phyloP scores from a whole-genome alignment of 345 rosid genomes.

The Cochlearia excelsa region DNA sequence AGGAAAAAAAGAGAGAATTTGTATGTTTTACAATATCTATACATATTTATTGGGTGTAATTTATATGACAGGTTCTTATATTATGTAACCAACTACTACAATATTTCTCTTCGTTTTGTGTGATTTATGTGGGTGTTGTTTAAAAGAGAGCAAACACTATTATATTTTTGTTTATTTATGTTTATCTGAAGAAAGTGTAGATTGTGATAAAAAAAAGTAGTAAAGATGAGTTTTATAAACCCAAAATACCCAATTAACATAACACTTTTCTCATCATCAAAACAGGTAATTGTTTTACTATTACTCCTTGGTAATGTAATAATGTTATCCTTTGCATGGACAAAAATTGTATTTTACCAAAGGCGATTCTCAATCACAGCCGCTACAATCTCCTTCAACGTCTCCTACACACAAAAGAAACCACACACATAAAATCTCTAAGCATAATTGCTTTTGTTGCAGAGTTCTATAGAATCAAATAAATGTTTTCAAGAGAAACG shows the following conservation, averaged over 20 bases:
- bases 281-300: no score
- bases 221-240: no score
- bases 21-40: no score
- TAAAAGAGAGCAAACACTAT: no score
- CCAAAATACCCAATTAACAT: no score
- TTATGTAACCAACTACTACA: neutral
- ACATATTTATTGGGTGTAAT: conserved; percentile 29
- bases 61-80: conserved; percentile 25
- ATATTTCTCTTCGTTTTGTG: conserved; percentile 12
- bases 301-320: no score
- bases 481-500: conserved; percentile 13
- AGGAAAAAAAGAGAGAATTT: no score
- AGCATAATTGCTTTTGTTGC: conserved; percentile 29
- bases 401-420: conserved; percentile 42
- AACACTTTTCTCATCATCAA: no score
- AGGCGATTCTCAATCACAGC: conserved; percentile 63
- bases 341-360: conserved; percentile 40
- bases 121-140: no score
- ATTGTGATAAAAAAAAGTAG: no score
- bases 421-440: neutral
- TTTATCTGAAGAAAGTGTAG: no score
- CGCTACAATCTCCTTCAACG: conserved; percentile 65
- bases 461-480: neutral
- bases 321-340: neutral
- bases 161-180: no score